A percentile compares a stretch with the other conserved stretches of the same genome.
phyloP scores from a whole-genome alignment of 495 filamentous ascomycete genomes.

The Penicillium nucicola region DNA sequence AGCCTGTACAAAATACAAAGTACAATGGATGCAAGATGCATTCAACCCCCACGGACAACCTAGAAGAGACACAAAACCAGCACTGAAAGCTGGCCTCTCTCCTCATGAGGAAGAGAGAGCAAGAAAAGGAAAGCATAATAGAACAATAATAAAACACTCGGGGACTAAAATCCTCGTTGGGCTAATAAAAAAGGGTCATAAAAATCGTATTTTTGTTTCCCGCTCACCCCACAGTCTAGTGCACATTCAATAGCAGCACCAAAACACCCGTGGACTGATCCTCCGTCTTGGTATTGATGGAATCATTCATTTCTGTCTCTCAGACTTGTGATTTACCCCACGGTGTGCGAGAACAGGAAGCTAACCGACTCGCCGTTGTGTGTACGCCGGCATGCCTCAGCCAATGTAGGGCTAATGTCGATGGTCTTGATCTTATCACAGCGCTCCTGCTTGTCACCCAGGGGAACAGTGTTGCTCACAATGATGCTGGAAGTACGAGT shows the following conservation, averaged over 20 bases:
- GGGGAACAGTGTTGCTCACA: conserved; percentile 96
- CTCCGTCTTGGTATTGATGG: background rate
- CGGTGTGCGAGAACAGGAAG: conserved; percentile 90
- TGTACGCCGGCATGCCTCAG: conserved; percentile 71
- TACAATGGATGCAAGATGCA: conserved; percentile 14
- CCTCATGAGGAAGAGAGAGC: background rate
- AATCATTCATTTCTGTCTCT: conserved; percentile 26
- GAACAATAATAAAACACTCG: conserved; percentile 9
- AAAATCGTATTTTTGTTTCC: conserved; percentile 29
- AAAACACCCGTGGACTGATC: conserved; percentile 1
- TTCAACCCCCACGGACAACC: conserved; percentile 2
- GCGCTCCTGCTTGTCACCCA: conserved; percentile 66
- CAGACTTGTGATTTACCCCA: conserved; percentile 11
- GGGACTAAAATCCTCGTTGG: conserved; percentile 3
- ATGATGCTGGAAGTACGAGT: conserved; percentile 56
- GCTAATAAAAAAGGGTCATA: conserved; percentile 22
- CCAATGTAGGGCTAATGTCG: conserved; percentile 85
- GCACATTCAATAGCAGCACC: background rate
- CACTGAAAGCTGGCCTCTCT: background rate
- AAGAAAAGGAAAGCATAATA: background rate
- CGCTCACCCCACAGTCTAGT: conserved; percentile 3
- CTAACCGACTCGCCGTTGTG: conserved; percentile 94
- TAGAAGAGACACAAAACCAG: background rate
- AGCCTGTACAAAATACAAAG: background rate
- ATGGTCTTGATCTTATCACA: conserved; percentile 85